Base-by-base conservation (phyloP, 768 basidiomycete species). In the Pleurotus eryngii region DNA sequence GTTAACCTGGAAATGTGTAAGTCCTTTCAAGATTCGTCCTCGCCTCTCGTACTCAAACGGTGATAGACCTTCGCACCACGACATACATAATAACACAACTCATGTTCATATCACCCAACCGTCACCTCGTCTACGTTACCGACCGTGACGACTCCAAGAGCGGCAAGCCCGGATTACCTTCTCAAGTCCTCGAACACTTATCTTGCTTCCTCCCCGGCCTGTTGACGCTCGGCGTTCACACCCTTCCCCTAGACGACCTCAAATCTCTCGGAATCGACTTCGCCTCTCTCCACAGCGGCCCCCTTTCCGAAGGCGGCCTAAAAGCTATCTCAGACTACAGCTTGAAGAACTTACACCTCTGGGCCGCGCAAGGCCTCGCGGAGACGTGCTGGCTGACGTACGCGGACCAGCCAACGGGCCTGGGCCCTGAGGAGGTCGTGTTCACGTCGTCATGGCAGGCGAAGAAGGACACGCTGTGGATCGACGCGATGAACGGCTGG, bases 181-280 rank as follows among this genome's bases (percentile, higher is more conserved):
- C 77, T 8, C 81, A 86, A 61, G 63, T 67, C 18, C 82, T 90
- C 55, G 89, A 91, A 60, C 89, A 92, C 64, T 72, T 92, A 24
- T 83, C 89, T 9, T 90, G 89, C 69, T 92, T 90, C 73, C 76
- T 89, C 48, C 88, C 89, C 0, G 89, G 90, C 14, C 72, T 90
- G 14, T 74, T 92, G 49, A 87, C 89, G 4, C 76, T 92, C 3
- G 89, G 90, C 22, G 86, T 72, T 4, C 79, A 86, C 60, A 79
- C 79, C 9, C 77, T 90, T 49, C 82, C 82, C 22, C 71, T 86
- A 50, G 76, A 84, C 56, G 69, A 82, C 51, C 76, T 86, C 2
- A 69, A 74, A 22, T 65, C 72, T 0, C 61, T 81, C 14, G 81
- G 80, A 8, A 76, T 87, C 53, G 73, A 81, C 60, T 61, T 79